Percentiles rank a stretch among this genome's conserved stretches.
These are phyloP conservation scores for Diaporthe nobilis DNA, from an alignment of 2,329 filamentous ascomycete genomes.

Conservation along the genomic window DNA sequence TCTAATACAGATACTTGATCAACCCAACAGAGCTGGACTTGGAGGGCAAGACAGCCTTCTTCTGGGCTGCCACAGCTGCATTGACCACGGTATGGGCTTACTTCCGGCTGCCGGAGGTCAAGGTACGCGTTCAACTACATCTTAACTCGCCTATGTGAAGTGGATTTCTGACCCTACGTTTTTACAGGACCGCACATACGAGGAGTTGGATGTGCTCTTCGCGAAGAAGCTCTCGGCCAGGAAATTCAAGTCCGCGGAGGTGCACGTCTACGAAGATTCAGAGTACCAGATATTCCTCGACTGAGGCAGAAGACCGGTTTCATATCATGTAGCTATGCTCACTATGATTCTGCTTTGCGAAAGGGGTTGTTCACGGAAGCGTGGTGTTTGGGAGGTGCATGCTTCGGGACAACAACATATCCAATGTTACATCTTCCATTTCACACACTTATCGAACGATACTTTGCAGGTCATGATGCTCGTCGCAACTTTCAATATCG, in stretches of 20 bases:
- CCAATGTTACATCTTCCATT: not conserved
- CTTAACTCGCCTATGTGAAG: fast-evolving
- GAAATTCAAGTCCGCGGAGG: conserved; percentile 35
- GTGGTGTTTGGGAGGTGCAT: not conserved
- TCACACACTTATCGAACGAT: not conserved
- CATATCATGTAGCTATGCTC: not conserved
- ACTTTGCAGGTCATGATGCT: not conserved
- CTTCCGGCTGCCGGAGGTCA: conserved; percentile 63
- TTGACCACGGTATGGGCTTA: conserved; percentile 63
- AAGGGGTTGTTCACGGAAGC: not conserved
- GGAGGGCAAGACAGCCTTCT: conserved; percentile 59
- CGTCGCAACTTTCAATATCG: not conserved
- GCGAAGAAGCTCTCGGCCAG: conserved; percentile 32
- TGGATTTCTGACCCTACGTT: not conserved
- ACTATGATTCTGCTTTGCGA: not conserved
- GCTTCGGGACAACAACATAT: not conserved
- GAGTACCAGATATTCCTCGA: conserved; percentile 34
- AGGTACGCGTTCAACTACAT: not conserved
- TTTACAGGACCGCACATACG: conserved; percentile 26
- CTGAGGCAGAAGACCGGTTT: not conserved
- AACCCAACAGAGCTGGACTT: conserved; percentile 54
- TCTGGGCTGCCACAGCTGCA: conserved; percentile 60
- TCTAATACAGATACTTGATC: conserved; percentile 48
- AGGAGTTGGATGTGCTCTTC: conserved; percentile 33
- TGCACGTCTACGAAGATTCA: conserved; percentile 36